phyloP scores from a whole-genome alignment of 495 filamentous ascomycete genomes.

The Lophiostoma macrostomum region DNA sequence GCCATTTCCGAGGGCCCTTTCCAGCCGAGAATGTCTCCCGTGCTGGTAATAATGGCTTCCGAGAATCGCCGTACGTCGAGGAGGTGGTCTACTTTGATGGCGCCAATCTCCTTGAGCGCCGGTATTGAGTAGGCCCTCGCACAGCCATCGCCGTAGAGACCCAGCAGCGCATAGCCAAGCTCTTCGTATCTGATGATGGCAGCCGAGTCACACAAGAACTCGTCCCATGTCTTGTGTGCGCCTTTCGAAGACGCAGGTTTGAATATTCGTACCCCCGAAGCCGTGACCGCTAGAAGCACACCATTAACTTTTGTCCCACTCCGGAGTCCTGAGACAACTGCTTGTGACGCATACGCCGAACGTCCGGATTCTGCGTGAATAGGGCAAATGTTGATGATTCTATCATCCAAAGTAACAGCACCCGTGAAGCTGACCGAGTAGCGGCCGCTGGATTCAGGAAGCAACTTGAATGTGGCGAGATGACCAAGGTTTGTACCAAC shows the following conservation, averaged over 20 bases:
- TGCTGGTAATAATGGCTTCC: constrained; percentile 64
- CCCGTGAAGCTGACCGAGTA: constrained; percentile 76
- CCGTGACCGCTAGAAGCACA: constrained; percentile 65
- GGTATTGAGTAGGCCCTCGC: constrained; percentile 81
- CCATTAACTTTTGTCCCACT: constrained; percentile 69
- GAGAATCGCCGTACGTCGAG: constrained; percentile 71
- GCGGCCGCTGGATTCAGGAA: constrained; percentile 64
- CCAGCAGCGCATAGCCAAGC: constrained; percentile 72
- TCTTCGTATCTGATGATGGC: constrained; percentile 67
- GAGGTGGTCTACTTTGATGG: constrained; percentile 54
- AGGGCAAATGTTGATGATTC: constrained; percentile 70
- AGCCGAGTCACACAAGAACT: constrained; percentile 74
- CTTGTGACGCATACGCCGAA: constrained; percentile 69
- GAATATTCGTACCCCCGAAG: constrained; percentile 75
- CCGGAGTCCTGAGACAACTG: constrained; percentile 66
- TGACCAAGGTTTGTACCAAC: constrained; percentile 83
- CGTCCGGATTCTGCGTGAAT: constrained; percentile 74
- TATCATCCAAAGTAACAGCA: constrained; percentile 61
- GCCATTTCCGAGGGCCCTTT: constrained; percentile 83
- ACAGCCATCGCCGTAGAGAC: constrained; percentile 76
- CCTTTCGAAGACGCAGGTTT: constrained; percentile 81
- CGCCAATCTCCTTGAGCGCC: constrained; percentile 79
- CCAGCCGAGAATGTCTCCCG: constrained; percentile 83
- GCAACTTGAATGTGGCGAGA: constrained; percentile 81
- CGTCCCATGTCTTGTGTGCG: constrained; percentile 82